phyloP scores from a whole-genome alignment of 805 yeast species.

The Hyphopichia homilentoma region DNA sequence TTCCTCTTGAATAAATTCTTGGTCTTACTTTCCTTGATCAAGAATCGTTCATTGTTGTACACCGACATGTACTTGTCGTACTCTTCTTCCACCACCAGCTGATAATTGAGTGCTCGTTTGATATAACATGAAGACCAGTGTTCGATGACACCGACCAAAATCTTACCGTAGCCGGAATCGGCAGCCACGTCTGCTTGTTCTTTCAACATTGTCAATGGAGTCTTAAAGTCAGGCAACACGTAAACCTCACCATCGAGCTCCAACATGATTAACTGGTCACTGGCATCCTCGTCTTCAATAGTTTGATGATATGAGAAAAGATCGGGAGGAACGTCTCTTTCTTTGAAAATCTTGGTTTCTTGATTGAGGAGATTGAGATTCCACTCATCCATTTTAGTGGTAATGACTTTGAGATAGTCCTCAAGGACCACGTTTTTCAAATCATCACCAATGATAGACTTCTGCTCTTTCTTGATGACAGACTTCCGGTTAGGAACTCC shows the following conservation, averaged over 20 bases:
- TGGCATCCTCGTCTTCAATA: slow-evolving; percentile 36
- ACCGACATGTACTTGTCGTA: slow-evolving; percentile 37
- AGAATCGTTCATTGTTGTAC: slow-evolving; percentile 35
- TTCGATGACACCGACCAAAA: slow-evolving; percentile 72
- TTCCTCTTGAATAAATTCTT: slow-evolving; percentile 31
- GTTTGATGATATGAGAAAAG: slow-evolving; percentile 52
- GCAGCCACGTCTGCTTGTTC: slow-evolving; percentile 89
- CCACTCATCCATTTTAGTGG: slow-evolving; percentile 82
- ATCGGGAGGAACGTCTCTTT: slow-evolving; percentile 72
- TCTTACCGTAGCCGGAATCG: slow-evolving; percentile 76
- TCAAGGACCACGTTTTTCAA: slow-evolving; percentile 68
- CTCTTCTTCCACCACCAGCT: slow-evolving; percentile 45
- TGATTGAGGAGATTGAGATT: slow-evolving; percentile 61
- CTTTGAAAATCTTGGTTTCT: slow-evolving; percentile 61
- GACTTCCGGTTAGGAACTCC: slow-evolving; percentile 9
- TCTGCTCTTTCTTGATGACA: slow-evolving; percentile 32
- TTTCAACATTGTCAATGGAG: slow-evolving; percentile 77
- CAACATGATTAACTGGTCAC: slow-evolving; percentile 26
- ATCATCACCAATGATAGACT: slow-evolving; percentile 65
- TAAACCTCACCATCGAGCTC: slow-evolving; percentile 44
- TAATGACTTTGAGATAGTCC: slow-evolving; percentile 72
- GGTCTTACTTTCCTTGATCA: slow-evolving; percentile 42
- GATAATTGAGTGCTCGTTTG: slow-evolving; percentile 63
- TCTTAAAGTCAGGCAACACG: slow-evolving; percentile 74
- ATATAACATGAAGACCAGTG: slow-evolving; percentile 62